Evolutionary conservation across 1,139 yeast genomes (phyloP), one percentile per base, ranked within the genome.

Genomic region (Protomyces inouyei): DNA sequence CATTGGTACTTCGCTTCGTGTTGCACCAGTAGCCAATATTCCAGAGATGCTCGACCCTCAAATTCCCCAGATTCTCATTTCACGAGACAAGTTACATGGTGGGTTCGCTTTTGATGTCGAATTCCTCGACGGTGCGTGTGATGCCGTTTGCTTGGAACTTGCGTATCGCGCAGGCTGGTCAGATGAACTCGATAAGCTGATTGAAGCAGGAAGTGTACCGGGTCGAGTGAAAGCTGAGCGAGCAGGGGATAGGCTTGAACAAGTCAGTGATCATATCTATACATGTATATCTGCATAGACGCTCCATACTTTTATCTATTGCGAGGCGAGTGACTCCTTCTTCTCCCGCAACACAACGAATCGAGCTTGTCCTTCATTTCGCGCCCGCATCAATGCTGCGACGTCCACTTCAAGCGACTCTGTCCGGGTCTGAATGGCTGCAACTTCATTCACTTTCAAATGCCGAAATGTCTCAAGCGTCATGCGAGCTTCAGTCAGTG

Each of bases 11-110:
- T 92, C 98, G 28, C 80, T 93, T 66, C 90, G 92, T 73, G 98
- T 93, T 37, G 92, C 96, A 0, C 98, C 98, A 0, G 98, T 93
- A n/a, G 87, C 93, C 55, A 92, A 90, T 66, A 88, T 93, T 56
- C 91, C 91, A n/a, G 85, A 89, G 66, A 80, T 83, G 74, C 75
- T 91, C 1, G 86, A 88, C 0, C 82, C 82, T 23, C 75, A 82
- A 40, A 84, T 90, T 1, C 98, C 98, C 0, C 97, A 92, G 73
- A 80, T 93, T 3, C 79, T 90, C 65, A 87, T 93, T 67, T 90
- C 91, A 72, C 84, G 83, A 71, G 95, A 90, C 70, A 36, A n/a
- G 5, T 85, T 89, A 0, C 87, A 90, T n/a, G 79, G 79, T 55
- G 93, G 88, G 73, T 80, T 85, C 61, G 88, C 86, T 70, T 93